Evolutionary conservation across 768 basidiomycete genomes (phyloP).

Genomic region (Auricularia heimuer): DNA sequence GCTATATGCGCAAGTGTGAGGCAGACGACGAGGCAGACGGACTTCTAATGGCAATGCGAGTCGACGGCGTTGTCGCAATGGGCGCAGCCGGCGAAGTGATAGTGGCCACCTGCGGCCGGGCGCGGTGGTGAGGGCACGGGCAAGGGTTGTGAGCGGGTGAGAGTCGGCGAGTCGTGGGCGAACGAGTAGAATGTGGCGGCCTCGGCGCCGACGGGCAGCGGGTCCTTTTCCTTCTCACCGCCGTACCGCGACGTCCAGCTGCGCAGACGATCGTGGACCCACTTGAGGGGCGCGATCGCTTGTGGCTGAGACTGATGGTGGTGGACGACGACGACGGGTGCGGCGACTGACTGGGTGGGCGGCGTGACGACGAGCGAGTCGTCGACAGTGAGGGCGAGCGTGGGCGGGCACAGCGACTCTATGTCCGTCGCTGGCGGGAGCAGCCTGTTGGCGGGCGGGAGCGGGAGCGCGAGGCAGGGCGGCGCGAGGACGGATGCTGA

Average conservation of each 20-base stretch:
- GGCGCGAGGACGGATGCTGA: not conserved
- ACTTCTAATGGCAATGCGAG: not conserved
- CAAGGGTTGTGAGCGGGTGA: not conserved
- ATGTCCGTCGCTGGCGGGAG: not conserved
- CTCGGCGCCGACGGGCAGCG: not conserved
- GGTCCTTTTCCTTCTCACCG: not conserved
- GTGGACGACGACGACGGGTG: not conserved
- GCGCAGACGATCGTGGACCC: not conserved
- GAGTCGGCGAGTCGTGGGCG: no score
- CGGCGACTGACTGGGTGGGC: not conserved
- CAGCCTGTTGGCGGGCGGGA: not conserved
- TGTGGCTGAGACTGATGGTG: not conserved
- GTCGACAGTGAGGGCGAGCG: not conserved
- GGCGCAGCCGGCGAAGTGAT: not conserved
- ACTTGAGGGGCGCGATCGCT: not conserved
- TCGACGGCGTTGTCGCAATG: not conserved
- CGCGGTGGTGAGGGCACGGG: not conserved
- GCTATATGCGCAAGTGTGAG: no score
- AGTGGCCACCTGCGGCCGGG: not conserved
- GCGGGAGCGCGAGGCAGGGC: not conserved
- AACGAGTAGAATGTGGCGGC: not conserved
- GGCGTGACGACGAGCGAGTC: constrained; percentile 1
- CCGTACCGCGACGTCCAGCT: not conserved
- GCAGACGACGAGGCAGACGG: no score
- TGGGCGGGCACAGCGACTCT: not conserved